Base-by-base conservation (phyloP, 805 yeast genomes). In the Myxozyma udenii region DNA sequence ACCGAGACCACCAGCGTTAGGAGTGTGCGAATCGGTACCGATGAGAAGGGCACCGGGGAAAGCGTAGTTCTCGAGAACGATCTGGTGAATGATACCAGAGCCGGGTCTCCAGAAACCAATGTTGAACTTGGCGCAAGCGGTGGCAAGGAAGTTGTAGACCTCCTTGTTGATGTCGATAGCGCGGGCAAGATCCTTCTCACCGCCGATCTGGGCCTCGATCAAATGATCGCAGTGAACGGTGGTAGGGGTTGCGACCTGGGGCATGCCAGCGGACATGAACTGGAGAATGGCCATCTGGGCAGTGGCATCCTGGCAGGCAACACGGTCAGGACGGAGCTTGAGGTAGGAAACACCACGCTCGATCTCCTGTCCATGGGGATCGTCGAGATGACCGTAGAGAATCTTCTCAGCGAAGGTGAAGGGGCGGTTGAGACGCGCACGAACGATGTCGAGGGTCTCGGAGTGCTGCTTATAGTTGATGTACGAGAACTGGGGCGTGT, bases 91-190 rank as follows among this genome's bases (percentile, higher is more conserved):
- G 66, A 93, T 93, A 67, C 98, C 98, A 18, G 98, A 90, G 60
- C 98, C 98, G 50, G 98, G 98, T 30, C 93, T 95, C 98, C 98
- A 93, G 77, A 93, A 93, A 70, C 90, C 96, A 63, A 93, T 90
- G 66, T 96, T 95, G 72, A 90, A 93, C 70, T 87, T 89, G 63
- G 85, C 87, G 64, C 95, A 93, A 71, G 97, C 91, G 56, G 89
- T 79, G 66, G 88, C 85, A 66, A 93, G 77, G 77, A 93, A 93
- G 70, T 90, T 95, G 70, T 90, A 93, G 41, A 93, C 98, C 71
- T 93, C 98, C 68, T 85, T 83, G 78, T 93, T 93, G 54, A 90
- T 81, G 23, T 83, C 81, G 51, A 87, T 81, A 50, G 98, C 91
- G 53, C 83, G 74, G 53, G 78, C 77, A 71, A 93, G 78, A 74